Percentiles rank a stretch among this genome's conserved stretches.
These are phyloP conservation scores for Trichophyton equinum DNA, from an alignment of 2,329 filamentous ascomycete genomes.

Conservation along the genomic window DNA sequence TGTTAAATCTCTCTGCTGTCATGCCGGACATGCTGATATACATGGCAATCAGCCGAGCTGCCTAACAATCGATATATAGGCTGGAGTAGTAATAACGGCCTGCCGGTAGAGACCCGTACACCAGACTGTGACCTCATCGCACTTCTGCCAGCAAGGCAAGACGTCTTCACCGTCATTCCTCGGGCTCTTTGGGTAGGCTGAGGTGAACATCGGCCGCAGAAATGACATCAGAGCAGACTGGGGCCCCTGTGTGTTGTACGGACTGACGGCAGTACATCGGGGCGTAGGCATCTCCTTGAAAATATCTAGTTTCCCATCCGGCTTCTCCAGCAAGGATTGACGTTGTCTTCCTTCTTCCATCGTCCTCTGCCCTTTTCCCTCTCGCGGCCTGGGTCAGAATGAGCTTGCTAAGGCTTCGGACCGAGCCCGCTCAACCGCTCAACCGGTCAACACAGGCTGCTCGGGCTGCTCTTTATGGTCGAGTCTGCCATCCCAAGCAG, in stretches of 20 bases:
- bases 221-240: background rate
- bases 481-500: too few relatives aligned
- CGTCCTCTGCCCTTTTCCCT: background rate
- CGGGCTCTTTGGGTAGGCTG: background rate
- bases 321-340: background rate
- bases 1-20: background rate
- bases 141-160: background rate
- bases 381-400: background rate
- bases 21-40: background rate
- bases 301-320: background rate
- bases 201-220: background rate
- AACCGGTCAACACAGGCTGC: too few relatives aligned
- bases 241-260: background rate
- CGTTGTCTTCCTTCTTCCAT: background rate
- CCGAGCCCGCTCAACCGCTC: background rate
- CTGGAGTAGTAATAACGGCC: background rate
- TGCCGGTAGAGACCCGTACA: background rate
- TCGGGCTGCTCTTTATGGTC: too few relatives aligned
- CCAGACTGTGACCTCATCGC: background rate
- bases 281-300: too few relatives aligned
- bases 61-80: background rate
- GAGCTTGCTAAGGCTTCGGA: background rate
- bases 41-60: background rate
- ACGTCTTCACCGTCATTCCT: background rate
- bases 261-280: too few relatives aligned